Base-by-base conservation (phyloP, 257 asterid genomes). In the Sherardia arvensis region DNA sequence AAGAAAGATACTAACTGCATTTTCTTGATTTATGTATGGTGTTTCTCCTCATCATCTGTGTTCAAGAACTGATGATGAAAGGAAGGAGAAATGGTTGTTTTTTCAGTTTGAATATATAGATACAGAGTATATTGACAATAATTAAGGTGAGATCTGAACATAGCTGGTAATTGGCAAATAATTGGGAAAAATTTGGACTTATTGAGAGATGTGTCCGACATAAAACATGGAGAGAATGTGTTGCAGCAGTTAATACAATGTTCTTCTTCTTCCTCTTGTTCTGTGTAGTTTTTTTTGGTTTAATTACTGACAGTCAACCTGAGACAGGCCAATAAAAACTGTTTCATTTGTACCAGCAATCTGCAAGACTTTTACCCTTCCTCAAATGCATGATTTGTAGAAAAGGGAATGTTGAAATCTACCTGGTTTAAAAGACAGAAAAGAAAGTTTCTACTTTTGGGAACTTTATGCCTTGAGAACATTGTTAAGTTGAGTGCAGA, bases 151-250 rank as follows among this genome's bases (percentile, higher is more conserved):
- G 93, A 81, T 88, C 85, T 82, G 74, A n/a, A 38, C 4, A 9
- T 38, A 38, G 90, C 86, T 82, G 82, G 74, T 70, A 66, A 75
- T 74, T n/a, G 45, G 77, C 71, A 67, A 59, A 71, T 69, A 74
- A 68, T 76, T 72, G 71, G 53, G 77, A 69, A 73, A 76, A 71
- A 33, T 83, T 83, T 86, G 93, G 88, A 80, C 68, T 78, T 88
- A 63, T 71, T 61, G 77, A 62, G 64, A 63, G 67, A 68, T 18
- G 75, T 71, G 49, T 74, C 91, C 90, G 82, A 82, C 95, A 86
- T 67, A 67, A 76, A 79, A 84, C 90, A 84, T 82, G 85, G 90
- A 74, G 71, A 72, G 88, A 82, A 83, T 84, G 86, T 80, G 94
- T 79, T 75, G 76, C 45, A 68, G 63, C 68, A 63, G 65, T 21